Percentiles rank a stretch among this genome's conserved stretches.
Conservation (phyloP, 2,329 filamentous ascomycete species). For the Botrytis medusae region DNA sequence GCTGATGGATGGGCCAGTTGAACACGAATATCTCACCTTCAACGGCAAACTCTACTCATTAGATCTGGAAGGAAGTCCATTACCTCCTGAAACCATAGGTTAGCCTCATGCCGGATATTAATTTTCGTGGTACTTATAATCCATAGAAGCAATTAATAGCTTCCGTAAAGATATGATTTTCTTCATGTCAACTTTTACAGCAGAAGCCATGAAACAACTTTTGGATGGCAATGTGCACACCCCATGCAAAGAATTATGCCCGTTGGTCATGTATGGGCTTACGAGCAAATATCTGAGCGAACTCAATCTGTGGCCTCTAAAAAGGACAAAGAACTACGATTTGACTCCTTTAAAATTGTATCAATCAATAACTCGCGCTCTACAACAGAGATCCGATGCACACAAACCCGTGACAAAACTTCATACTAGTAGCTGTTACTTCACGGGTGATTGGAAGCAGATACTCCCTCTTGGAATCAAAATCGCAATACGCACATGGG, state of each 20-base stretch:
- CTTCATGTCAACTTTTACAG: accelerated
- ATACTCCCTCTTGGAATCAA: accelerated
- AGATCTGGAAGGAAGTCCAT: not conserved
- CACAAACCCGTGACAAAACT: not conserved
- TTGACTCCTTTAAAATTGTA: not conserved
- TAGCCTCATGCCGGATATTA: not conserved
- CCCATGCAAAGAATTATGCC: not conserved
- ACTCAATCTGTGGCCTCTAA: not conserved
- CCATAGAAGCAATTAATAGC: accelerated
- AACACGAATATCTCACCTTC: accelerated
- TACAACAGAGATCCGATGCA: accelerated
- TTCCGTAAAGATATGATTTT: not conserved
- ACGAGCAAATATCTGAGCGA: not conserved
- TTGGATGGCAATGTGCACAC: not conserved
- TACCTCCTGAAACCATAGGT: not conserved
- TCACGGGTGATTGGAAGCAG: not conserved
- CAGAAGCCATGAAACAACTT: accelerated
- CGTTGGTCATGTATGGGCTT: not conserved
- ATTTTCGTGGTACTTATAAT: accelerated
- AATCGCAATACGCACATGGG: accelerated
- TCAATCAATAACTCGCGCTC: accelerated
- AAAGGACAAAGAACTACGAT: accelerated
- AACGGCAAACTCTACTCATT: not conserved
- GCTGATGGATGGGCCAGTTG: not conserved
- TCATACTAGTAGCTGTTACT: not conserved